Evolutionary conservation across 108 stramenopile genomes (phyloP), one percentile per base, ranked within the genome.

Genomic region (Skeletonema costatum): DNA sequence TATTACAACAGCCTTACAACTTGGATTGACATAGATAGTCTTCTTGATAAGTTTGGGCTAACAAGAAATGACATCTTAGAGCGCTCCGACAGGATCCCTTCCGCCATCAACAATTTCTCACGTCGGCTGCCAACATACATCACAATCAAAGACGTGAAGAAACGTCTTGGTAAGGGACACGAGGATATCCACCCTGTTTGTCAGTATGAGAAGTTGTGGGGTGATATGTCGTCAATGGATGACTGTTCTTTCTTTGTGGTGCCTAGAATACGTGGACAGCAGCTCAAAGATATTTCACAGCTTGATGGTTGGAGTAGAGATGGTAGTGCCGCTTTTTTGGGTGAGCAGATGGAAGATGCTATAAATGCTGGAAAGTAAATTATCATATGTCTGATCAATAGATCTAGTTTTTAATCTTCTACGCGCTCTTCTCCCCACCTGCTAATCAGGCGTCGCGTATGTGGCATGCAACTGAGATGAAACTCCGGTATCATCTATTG

Each of bases 181-280:
- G 88, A 88, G 64, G 88, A 88, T 71, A 62, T 88, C 17, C 70
- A 86, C 51, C 88, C 88, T 13, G 83, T 86, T 9, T 80, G 80
- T 46, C 88, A 88, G 69, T 88, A 82, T 51, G 88, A 88, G 60
- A 88, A 88, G 77, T 65, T 88, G 2, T 88, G 88, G 88, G 78
- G 78, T 30, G 88, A 88, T 42, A 84, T 88, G 83, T 80, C 85
- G 10, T 60, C 77, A 29, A 33, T 88, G 33, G 85, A 88, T 11
- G 70, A 86, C 2, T 88, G 88, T 63, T 69, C 83, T 16, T 88
- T 84, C 66, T 75, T 85, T 17, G 88, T 86, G 12, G 88, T 88
- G 17, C 73, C 88, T 7, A 38, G 88, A 32, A 30, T 71, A 10
- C 79, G 88, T 21, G 88, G 88, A 14, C 77, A 78, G 50, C 88